Evolutionary conservation across 2,329 filamentous ascomycete genomes (phyloP).

Genomic region (Alternaria gansuensis): DNA sequence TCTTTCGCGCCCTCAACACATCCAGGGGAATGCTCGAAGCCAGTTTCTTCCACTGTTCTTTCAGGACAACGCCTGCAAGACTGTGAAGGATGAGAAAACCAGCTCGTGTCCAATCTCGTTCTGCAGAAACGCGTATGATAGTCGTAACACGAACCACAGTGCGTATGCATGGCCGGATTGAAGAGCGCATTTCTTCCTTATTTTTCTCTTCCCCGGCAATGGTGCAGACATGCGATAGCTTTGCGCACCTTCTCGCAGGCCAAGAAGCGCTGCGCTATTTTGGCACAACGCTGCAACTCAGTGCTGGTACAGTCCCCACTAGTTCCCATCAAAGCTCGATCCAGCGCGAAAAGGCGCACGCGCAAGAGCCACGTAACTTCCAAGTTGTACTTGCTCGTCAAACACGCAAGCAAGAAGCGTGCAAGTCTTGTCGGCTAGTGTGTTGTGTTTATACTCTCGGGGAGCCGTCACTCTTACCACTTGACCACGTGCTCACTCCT

Average conservation of each 20-base stretch:
- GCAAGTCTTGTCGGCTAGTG: neutral
- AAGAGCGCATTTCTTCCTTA: neutral
- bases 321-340: conserved; percentile 15
- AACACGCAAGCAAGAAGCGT: conserved; percentile 7
- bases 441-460: neutral
- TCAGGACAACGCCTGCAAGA: neutral
- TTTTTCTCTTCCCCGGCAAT: neutral
- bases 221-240: conserved; percentile 1
- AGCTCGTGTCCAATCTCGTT: neutral
- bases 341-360: conserved; percentile 10
- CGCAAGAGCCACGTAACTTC: conserved; percentile 11
- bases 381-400: conserved; percentile 4
- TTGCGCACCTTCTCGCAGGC: neutral
- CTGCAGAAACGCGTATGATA: neutral
- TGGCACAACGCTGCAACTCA: conserved; percentile 1
- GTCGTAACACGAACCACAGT: neutral
- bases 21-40: neutral
- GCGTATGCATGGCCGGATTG: neutral
- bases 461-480: neutral
- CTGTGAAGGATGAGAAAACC: neutral
- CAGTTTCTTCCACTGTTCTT: neutral
- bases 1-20: neutral
- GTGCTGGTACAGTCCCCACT: conserved; percentile 8
- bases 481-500: conserved; percentile 4
- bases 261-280: neutral